Evolutionary conservation across 2,329 filamentous ascomycete species (phyloP).

Genomic region (Curvularia verruculosa): DNA sequence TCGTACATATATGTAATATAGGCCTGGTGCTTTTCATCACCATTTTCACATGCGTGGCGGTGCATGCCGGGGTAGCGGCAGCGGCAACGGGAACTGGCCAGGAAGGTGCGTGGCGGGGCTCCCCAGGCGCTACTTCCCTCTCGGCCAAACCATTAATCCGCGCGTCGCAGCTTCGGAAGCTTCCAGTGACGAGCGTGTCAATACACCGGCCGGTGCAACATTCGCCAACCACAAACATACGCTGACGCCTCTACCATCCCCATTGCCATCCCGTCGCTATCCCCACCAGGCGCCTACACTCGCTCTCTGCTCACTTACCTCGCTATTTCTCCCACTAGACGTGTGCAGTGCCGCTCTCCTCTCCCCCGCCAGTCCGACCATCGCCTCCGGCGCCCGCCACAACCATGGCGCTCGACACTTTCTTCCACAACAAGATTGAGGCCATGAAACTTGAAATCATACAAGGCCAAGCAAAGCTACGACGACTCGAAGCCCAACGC

Average conservation of each 20-base stretch:
- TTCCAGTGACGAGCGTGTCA: conserved; percentile 18
- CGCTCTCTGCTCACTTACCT: not conserved
- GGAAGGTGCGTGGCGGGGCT: not conserved
- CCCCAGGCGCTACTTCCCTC: not conserved
- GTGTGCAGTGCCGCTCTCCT: not conserved
- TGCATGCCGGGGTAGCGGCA: not conserved
- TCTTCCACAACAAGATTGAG: conserved; percentile 99
- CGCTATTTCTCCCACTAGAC: not conserved
- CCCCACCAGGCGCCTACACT: not conserved
- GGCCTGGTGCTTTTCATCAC: too few species aligned
- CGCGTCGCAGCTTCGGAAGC: conserved; percentile 23
- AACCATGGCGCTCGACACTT: conserved; percentile 98
- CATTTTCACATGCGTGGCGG: not conserved
- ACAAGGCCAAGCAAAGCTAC: conserved; percentile 93
- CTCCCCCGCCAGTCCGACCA: conserved; percentile 6
- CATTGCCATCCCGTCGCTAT: conserved; percentile 13
- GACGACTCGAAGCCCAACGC: conserved; percentile 93
- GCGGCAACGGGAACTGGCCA: not conserved
- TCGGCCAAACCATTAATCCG: conserved; percentile 21
- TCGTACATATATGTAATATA: too few species aligned
- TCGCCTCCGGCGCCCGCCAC: conserved; percentile 40
- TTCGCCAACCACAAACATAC: not conserved
- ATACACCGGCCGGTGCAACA: conserved; percentile 4
- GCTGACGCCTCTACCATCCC: conserved; percentile 1
- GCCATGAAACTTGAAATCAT: conserved; percentile 99